Base-by-base conservation (phyloP, 768 basidiomycete genomes). In the Tulasnella sp. region DNA sequence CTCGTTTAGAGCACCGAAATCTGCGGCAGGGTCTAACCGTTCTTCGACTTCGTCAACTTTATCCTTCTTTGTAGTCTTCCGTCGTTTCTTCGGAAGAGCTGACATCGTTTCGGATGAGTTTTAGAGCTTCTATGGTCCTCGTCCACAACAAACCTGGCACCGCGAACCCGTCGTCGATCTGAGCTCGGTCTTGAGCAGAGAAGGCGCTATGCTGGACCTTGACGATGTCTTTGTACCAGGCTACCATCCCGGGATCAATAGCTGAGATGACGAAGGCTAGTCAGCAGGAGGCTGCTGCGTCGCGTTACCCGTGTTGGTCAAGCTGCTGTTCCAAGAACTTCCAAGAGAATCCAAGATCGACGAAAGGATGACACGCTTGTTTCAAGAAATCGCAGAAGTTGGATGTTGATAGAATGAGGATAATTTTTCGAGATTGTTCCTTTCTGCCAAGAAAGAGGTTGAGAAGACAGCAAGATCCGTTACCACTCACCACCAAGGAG, bases 121-220 rank as follows among this genome's bases (percentile, higher is more conserved):
- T 32, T 40, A 11, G 37, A 72, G 26, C n/a, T 29, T 13, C 11
- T 15, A 72, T n/a, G 15, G 5, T 32, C 26, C 40, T 23, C 29
- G 61, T 35, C 15, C 29, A 26, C 15, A 29, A 29, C 77, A n/a
- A 15, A 77, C 77, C 67, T 72, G 77, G 77, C 10, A 70, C 69
- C 29, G 40, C 77, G 42, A 77, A 77, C 18, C 77, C 77, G 46
- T 77, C 69, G 71, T 71, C 69, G 29, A 71, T 71, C 67, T 77
- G 57, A 32, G 40, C 77, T 40, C 71, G 5, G 39, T 70, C 77
- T 16, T n/a, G 26, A 7, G 39, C 57, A 39, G 75, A 55, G 57
- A 57, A 61, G 48, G 71, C 46, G 20, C 48, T 69, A 46, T 46
- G 70, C 48, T 55, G 77, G 23, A 39, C 29, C 40, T 71, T 72